Base-by-base conservation (phyloP, 805 yeast genomes). In the Starmera pachycereana region DNA sequence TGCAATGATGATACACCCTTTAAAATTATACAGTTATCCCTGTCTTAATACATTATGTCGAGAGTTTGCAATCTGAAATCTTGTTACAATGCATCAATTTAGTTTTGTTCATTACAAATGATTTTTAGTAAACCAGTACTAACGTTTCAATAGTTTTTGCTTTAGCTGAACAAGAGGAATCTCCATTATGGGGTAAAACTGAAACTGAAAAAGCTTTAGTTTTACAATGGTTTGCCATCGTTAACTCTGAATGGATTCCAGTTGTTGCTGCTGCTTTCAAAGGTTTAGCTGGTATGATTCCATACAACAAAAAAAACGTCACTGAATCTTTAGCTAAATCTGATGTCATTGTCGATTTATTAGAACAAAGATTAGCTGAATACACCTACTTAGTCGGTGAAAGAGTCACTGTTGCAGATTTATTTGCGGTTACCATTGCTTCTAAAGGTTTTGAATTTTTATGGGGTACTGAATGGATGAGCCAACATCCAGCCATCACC, bases 11-110 rank as follows among this genome's bases (percentile, higher is more conserved):
- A 78, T 66, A 69, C 58, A 62, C 44, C 57, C 63, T 66, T 63
- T 59, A 57, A 54, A 55, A 61, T 65, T 65, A 67, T 60, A 79
- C 86, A 79, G 86, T 79, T 79, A 79, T 79, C 86, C 86, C 86
- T 79, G 86, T 79, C 86, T 79, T 78, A 79, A 79, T 61, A 76
- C 48, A 76, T 59, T 57, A 72, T 79, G 85, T 78, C 85, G 85
- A 79, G 81, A 69, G 62, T 63, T 47, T 62, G 49, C 44, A 68
- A 49, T 71, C 81, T 76, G 81, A 76, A 60, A 58, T 16, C 16
- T 33, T 30, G 19, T 14, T 8, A 22, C 14, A 33, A 11, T 8
- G 14, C 22, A 19, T 19, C 13, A n/a, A 33, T 12, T 25, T 33
- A 14, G n/a, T 22, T 33, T 10, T 6, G n/a, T 33, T 22, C 29